A percentile compares a stretch with the other conserved stretches of the same genome.
Conservation (phyloP, 164 flowering plant genomes). For the Vitis vinifera region ASM3070453v1 NC_081823.1:9248501-9249000, state of each 20-base stretch:
- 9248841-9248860: constrained; percentile 6
- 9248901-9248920: constrained; percentile 5
- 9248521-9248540: too few species aligned
- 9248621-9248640: neutral
- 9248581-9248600: neutral
- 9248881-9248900: constrained; percentile 2
- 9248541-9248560: too few species aligned
- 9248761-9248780: constrained; percentile 22
- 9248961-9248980: constrained; percentile 9
- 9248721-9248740: neutral
- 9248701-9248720: neutral
- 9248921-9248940: neutral
- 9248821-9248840: neutral
- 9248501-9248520: too few species aligned
- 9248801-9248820: constrained; percentile 19
- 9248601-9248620: neutral
- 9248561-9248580: too few species aligned
- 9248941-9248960: neutral
- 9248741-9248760: constrained; percentile 24
- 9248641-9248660: neutral
- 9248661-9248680: neutral
- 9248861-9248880: constrained; percentile 7
- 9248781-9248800: constrained; percentile 17
- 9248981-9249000: neutral
- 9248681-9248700: neutral